phyloP scores from a whole-genome alignment of 2,329 filamentous ascomycete genomes.

The Raffaelea ambrosiae region DNA sequence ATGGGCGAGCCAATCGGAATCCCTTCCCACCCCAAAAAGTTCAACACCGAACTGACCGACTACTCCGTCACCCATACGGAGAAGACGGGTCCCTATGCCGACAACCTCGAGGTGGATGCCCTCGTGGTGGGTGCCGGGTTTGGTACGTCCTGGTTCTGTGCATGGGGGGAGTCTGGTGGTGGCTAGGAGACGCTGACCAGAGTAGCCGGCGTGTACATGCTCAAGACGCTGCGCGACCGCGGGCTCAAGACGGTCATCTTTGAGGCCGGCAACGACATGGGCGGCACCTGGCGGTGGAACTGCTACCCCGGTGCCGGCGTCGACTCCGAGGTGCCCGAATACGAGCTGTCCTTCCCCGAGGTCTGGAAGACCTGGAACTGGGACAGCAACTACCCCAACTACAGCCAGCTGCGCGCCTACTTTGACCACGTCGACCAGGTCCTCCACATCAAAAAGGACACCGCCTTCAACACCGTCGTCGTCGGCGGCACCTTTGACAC shows the following conservation, averaged over 20 bases:
- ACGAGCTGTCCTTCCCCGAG: constrained; percentile 44
- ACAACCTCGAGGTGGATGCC: constrained; percentile 34
- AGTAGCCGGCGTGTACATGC: constrained; percentile 38
- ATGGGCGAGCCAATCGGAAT: constrained; percentile 15
- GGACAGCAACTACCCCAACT: constrained; percentile 41
- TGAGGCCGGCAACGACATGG: constrained; percentile 42
- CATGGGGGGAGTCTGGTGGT: too few species aligned
- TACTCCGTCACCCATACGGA: constrained; percentile 23
- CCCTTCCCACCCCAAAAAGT: constrained; percentile 21
- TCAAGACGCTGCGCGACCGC: constrained; percentile 41
- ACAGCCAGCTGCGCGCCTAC: constrained; percentile 44
- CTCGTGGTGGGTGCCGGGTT: constrained; percentile 38
- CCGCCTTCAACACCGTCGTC: constrained; percentile 47
- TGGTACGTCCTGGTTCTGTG: constrained; percentile 17
- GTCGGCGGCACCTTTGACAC: constrained; percentile 42
- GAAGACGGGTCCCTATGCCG: constrained; percentile 29
- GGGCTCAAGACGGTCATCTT: constrained; percentile 40
- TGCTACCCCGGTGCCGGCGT: constrained; percentile 46
- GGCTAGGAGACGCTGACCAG: not conserved
- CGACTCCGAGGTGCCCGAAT: constrained; percentile 45
- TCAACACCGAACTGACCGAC: constrained; percentile 31
- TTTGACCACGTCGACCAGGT: constrained; percentile 52
- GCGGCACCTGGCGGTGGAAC: constrained; percentile 50
- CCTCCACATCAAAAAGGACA: constrained; percentile 46
- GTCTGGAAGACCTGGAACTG: constrained; percentile 49